A percentile compares a stretch with the other conserved stretches of the same genome.
Conservation (phyloP, 768 basidiomycete genomes). For the Lepiota subincarnata region DNA sequence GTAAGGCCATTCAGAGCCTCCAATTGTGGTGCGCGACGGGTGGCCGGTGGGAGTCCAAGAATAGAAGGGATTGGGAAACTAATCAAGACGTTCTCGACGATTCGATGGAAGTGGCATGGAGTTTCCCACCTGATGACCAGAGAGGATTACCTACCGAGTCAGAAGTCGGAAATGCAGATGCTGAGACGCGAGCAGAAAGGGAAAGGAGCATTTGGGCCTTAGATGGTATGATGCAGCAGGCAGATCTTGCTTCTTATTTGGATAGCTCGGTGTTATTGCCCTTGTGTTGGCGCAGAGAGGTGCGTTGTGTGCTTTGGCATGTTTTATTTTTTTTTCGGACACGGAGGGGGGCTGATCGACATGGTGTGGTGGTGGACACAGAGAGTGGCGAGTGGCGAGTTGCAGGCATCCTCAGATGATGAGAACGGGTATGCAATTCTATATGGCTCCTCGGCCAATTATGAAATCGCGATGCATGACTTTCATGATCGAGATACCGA, state of each 20-base stretch:
- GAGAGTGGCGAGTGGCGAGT: constrained; percentile 29
- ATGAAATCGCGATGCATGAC: constrained; percentile 24
- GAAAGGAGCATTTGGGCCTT: neutral
- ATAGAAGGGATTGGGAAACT: neutral
- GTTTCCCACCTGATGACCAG: neutral
- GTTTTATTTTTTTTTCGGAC: too few species aligned
- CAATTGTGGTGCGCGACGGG: constrained; percentile 13
- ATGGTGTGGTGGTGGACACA: constrained; percentile 14
- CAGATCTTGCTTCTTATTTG: constrained; percentile 21
- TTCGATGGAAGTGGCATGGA: constrained; percentile 7
- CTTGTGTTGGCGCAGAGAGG: constrained; percentile 1
- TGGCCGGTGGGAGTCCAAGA: neutral
- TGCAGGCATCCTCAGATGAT: constrained; percentile 43
- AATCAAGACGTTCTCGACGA: neutral
- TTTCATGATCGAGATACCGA: constrained; percentile 42
- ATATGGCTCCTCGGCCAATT: constrained; percentile 24
- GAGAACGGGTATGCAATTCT: constrained; percentile 50
- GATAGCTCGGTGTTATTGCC: constrained; percentile 5
- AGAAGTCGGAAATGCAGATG: neutral
- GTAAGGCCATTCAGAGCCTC: constrained; percentile 13
- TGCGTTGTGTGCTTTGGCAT: too few species aligned
- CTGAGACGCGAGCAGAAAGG: neutral
- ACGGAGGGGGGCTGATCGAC: constrained; percentile 8
- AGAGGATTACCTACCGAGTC: neutral
- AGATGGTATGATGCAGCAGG: constrained; percentile 7